phyloP scores from a whole-genome alignment of 305 asterid genomes.

The Plantago coronopus region DNA sequence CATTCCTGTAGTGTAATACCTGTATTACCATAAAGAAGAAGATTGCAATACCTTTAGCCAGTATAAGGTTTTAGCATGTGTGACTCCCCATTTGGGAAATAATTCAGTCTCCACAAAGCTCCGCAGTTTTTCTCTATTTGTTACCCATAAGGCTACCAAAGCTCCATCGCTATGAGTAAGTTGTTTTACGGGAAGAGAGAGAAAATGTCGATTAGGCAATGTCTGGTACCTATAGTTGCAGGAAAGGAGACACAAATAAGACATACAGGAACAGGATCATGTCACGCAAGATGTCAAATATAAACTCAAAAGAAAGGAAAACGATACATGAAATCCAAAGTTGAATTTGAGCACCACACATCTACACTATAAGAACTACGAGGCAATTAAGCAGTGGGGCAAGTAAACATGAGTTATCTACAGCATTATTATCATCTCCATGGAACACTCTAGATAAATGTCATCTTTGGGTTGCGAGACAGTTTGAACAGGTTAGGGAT shows the following conservation, averaged over 20 bases:
- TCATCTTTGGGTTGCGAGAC: background rate
- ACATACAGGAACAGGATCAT: background rate
- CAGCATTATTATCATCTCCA: background rate
- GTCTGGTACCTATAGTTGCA: slow-evolving; percentile 61
- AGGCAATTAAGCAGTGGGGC: background rate
- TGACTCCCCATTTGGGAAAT: slow-evolving; percentile 83
- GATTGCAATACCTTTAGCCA: slow-evolving; percentile 74
- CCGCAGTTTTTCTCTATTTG: slow-evolving; percentile 81
- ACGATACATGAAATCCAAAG: too few relatives aligned
- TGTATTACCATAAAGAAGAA: background rate
- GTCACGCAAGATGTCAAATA: background rate
- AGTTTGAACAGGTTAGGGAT: background rate
- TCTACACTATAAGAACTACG: background rate
- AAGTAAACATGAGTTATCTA: background rate
- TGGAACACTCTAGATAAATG: background rate
- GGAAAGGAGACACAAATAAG: slow-evolving; percentile 9
- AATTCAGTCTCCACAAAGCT: slow-evolving; percentile 74
- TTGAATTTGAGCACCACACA: background rate
- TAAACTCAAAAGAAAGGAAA: background rate
- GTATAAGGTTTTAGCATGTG: slow-evolving; percentile 61
- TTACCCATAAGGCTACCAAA: slow-evolving; percentile 87
- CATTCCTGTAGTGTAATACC: background rate
- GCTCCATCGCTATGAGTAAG: slow-evolving; percentile 73
- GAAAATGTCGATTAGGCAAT: slow-evolving; percentile 69
- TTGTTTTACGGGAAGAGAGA: slow-evolving; percentile 79